Conservation (phyloP, 2,329 filamentous ascomycete genomes). For the Dactylonectria macrodidyma region DNA sequence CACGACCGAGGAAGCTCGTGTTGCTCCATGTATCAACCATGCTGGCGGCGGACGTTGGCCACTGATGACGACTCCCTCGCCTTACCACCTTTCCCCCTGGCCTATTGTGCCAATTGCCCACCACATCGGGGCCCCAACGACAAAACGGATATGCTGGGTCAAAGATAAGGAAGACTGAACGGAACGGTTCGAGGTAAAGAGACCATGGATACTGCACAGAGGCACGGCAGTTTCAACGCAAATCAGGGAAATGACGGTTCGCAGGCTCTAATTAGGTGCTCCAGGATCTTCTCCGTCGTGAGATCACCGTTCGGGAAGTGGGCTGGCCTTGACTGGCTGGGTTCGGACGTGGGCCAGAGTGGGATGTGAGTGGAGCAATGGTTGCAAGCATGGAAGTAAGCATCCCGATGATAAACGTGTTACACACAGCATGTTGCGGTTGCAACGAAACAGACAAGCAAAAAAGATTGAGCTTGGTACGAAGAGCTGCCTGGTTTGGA, state of each 20-base stretch:
- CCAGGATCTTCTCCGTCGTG: constrained; percentile 17
- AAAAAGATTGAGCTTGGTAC: neutral
- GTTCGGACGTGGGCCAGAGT: constrained; percentile 6
- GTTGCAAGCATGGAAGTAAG: constrained; percentile 5
- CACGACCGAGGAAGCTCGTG: constrained; percentile 21
- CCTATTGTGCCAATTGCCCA: constrained; percentile 2
- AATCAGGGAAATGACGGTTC: neutral
- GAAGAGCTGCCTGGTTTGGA: neutral
- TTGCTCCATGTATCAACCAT: constrained; percentile 16
- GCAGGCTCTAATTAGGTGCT: constrained; percentile 10
- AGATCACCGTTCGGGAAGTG: constrained; percentile 24
- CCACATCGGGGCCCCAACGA: neutral
- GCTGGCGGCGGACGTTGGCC: constrained; percentile 11
- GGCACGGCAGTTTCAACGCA: neutral
- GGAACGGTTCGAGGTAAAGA: neutral
- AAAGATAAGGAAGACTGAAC: neutral
- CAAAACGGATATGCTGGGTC: constrained; percentile 7
- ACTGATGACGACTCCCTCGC: constrained; percentile 25
- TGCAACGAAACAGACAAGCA: constrained; percentile 19
- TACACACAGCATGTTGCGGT: neutral
- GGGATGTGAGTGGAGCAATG: constrained; percentile 10
- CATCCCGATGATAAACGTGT: constrained; percentile 22
- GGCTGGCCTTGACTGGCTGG: neutral
- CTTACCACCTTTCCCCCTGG: constrained; percentile 5
- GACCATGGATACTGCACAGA: neutral